phyloP scores from a whole-genome alignment of 2,329 filamentous ascomycete species.

The Aspergillus persii region DNA sequence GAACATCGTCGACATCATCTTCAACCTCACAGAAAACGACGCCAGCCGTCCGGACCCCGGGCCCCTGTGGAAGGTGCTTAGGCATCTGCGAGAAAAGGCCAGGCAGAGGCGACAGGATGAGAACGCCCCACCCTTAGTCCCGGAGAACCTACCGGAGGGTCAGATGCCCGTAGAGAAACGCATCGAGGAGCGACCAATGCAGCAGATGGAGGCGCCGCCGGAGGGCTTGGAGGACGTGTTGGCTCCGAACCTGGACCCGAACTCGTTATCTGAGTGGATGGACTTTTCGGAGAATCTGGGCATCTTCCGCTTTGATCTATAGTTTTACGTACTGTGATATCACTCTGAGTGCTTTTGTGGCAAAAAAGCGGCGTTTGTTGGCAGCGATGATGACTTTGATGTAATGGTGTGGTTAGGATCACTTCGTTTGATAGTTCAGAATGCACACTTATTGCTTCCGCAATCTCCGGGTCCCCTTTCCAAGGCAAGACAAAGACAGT shows the following conservation, averaged over 20 bases:
- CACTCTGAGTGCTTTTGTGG: not conserved
- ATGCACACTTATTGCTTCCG: not conserved
- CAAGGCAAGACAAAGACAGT: no score
- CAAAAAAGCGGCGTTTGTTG: not conserved
- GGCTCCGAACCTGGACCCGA: not conserved
- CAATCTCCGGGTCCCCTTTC: not conserved
- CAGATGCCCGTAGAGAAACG: not conserved
- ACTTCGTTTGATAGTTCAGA: not conserved
- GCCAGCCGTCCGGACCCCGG: not conserved
- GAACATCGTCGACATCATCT: conserved; percentile 16
- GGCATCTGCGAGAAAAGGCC: not conserved
- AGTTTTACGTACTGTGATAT: not conserved
- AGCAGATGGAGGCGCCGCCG: not conserved
- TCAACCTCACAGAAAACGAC: not conserved
- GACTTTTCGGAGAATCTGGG: conserved; percentile 1
- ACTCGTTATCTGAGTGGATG: not conserved
- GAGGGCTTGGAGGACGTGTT: not conserved
- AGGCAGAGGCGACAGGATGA: not conserved
- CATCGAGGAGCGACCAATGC: not conserved
- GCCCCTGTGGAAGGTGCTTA: not conserved
- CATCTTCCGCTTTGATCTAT: not conserved
- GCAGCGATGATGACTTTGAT: not conserved
- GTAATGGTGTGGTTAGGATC: not conserved
- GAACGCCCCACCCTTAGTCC: not conserved
- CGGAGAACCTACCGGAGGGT: not conserved